A percentile compares a stretch with the other conserved stretches of the same genome.
These are phyloP conservation scores for Boletales sp. DNA, from an alignment of 768 basidiomycete genomes.

Conservation along the genomic window DNA sequence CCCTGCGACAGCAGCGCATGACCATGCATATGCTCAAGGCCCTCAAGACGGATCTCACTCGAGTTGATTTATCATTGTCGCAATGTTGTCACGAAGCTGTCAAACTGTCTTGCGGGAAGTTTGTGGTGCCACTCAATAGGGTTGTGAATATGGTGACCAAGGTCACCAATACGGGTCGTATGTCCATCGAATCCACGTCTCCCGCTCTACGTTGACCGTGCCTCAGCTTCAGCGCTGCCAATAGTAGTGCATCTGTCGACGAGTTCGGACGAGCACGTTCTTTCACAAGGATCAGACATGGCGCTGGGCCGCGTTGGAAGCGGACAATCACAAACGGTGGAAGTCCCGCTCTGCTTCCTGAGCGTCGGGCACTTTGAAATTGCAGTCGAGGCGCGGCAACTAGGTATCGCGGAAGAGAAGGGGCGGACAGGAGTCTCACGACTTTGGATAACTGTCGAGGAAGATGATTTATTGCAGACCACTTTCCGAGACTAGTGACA, in stretches of 20 bases:
- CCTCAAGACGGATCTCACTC: conserved; percentile 64
- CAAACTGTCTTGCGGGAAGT: conserved; percentile 35
- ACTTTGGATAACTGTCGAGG: conserved; percentile 12
- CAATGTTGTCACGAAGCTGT: conserved; percentile 23
- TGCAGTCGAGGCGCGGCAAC: conserved; percentile 32
- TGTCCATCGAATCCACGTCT: conserved; percentile 26
- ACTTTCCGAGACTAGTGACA: not conserved
- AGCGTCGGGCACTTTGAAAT: conserved; percentile 62
- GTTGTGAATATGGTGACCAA: conserved; percentile 57
- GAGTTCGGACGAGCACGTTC: conserved; percentile 60
- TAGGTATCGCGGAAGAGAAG: conserved; percentile 13
- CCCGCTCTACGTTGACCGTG: conserved; percentile 7
- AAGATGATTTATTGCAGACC: conserved; percentile 4
- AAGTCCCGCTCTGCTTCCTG: conserved; percentile 68
- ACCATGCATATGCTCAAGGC: conserved; percentile 76
- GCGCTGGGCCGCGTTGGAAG: conserved; percentile 58
- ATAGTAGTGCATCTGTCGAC: conserved; percentile 53
- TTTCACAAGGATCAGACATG: conserved; percentile 70
- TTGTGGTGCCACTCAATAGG: conserved; percentile 51
- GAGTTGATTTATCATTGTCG: conserved; percentile 52
- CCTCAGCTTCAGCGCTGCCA: conserved; percentile 47
- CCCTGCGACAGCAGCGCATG: conserved; percentile 74
- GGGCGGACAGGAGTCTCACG: conserved; percentile 22
- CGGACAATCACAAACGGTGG: conserved; percentile 49
- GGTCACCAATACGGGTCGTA: conserved; percentile 67